Conservation (phyloP, 495 filamentous ascomycete species). For the Tuber indicum region DNA sequence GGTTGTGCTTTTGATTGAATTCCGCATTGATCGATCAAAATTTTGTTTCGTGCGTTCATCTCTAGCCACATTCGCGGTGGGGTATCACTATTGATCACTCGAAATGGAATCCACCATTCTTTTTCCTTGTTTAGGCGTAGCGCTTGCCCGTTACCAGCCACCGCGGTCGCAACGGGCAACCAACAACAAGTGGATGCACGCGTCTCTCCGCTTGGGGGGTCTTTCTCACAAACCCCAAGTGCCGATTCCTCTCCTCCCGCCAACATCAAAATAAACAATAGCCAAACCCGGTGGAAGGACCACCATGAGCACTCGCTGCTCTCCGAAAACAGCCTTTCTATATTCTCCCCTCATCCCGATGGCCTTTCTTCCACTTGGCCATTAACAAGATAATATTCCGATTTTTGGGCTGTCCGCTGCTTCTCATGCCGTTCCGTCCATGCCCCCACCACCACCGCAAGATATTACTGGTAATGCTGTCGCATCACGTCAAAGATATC, state of each 20-base stretch:
- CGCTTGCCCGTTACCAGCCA: not conserved
- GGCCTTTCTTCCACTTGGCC: not conserved
- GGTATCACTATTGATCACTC: not conserved
- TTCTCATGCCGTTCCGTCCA: conserved; percentile 21
- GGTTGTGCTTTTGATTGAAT: not conserved
- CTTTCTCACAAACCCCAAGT: not conserved
- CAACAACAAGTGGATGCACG: not conserved
- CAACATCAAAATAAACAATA: not conserved
- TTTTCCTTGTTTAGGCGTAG: not conserved
- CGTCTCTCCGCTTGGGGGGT: not conserved
- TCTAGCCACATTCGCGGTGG: not conserved
- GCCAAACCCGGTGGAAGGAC: not conserved
- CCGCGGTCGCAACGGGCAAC: not conserved
- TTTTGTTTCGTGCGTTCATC: not conserved
- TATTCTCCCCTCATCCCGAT: not conserved
- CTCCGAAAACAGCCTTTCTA: not conserved
- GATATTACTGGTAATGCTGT: conserved; percentile 36
- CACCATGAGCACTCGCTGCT: not conserved
- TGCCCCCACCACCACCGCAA: conserved; percentile 34
- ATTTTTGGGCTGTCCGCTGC: not conserved
- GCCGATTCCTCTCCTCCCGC: not conserved
- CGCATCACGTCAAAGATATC: conserved; percentile 34
- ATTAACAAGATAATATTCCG: conserved; percentile 1
- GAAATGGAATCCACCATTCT: not conserved
- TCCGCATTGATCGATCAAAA: not conserved